Conservation (phyloP, 1,284 basidiomycete species). For the Fomitiporia mediterranea region DNA sequence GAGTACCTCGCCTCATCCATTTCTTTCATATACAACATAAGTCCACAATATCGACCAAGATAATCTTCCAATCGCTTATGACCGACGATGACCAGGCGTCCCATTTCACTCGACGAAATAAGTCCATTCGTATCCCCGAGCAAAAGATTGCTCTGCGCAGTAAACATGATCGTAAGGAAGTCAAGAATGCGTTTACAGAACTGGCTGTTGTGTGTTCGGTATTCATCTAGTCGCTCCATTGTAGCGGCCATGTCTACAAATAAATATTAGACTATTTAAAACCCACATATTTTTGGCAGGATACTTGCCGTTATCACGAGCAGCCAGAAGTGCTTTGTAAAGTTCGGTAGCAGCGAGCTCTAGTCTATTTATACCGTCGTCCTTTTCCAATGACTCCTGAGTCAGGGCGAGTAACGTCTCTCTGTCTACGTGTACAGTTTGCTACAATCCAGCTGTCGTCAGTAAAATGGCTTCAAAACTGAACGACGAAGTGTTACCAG, state of each 20-base stretch:
- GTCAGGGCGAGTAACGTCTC: constrained; percentile 73
- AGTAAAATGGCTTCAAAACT: constrained; percentile 6
- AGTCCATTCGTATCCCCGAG: constrained; percentile 58
- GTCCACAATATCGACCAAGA: constrained; percentile 82
- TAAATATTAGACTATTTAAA: neutral
- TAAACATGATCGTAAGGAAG: constrained; percentile 87
- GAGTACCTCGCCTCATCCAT: constrained; percentile 86
- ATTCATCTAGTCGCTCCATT: constrained; percentile 87
- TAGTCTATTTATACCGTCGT: constrained; percentile 69
- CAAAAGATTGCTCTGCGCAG: constrained; percentile 74
- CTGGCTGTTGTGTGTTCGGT: constrained; percentile 79
- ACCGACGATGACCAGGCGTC: constrained; percentile 47
- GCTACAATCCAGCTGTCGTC: constrained; percentile 40
- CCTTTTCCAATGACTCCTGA: constrained; percentile 81
- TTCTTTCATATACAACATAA: constrained; percentile 93
- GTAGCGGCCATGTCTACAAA: constrained; percentile 87
- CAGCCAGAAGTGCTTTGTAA: constrained; percentile 94
- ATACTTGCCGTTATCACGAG: constrained; percentile 72
- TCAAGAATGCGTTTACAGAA: constrained; percentile 91
- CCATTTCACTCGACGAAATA: constrained; percentile 35
- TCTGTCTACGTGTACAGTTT: constrained; percentile 89
- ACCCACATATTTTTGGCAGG: neutral
- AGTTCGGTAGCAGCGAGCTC: constrained; percentile 83
- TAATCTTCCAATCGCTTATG: constrained; percentile 78
- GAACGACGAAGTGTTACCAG: constrained; percentile 47